These are phyloP conservation scores for Piromyces finnis DNA, from an alignment of 192 early-diverging fungal species.

Conservation along the genomic window DNA sequence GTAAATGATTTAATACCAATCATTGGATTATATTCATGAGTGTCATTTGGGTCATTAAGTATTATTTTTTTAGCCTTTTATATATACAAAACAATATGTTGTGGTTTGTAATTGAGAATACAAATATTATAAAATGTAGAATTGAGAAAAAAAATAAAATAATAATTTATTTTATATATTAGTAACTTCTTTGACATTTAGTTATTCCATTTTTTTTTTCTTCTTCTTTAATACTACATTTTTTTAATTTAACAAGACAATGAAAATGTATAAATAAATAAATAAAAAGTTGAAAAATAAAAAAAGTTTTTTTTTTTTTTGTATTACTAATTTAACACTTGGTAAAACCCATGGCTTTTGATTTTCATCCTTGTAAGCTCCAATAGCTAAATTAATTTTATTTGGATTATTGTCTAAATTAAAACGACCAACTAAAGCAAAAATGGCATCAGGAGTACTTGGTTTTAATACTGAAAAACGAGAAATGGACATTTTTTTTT, in stretches of 20 bases:
- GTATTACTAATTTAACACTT: slow-evolving; percentile 74
- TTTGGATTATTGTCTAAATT: slow-evolving; percentile 54
- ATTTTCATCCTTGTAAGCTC: slow-evolving; percentile 84
- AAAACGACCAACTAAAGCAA: slow-evolving; percentile 67
- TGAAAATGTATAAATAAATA: neutral
- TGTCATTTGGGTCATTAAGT: slow-evolving; percentile 39
- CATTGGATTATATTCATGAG: slow-evolving; percentile 92
- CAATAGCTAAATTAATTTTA: slow-evolving; percentile 90
- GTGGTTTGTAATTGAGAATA: no score
- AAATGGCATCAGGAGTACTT: slow-evolving; percentile 51
- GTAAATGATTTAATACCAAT: slow-evolving; percentile 65
- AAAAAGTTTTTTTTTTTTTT: no score
- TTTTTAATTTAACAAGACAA: no score
- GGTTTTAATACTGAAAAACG: neutral
- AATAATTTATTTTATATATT: no score
- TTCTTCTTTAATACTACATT: no score
- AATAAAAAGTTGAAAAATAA: no score
- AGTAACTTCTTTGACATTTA: no score
- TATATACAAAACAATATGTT: no score
- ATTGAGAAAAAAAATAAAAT: no score
- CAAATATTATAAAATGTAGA: no score
- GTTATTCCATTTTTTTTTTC: no score
- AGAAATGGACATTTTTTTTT: neutral
- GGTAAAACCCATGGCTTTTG: slow-evolving; percentile 92
- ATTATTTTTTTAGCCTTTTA: slow-evolving; percentile 56